Evolutionary conservation across 2,329 filamentous ascomycete genomes (phyloP).

Genomic region (Corynespora cassiicola): DNA sequence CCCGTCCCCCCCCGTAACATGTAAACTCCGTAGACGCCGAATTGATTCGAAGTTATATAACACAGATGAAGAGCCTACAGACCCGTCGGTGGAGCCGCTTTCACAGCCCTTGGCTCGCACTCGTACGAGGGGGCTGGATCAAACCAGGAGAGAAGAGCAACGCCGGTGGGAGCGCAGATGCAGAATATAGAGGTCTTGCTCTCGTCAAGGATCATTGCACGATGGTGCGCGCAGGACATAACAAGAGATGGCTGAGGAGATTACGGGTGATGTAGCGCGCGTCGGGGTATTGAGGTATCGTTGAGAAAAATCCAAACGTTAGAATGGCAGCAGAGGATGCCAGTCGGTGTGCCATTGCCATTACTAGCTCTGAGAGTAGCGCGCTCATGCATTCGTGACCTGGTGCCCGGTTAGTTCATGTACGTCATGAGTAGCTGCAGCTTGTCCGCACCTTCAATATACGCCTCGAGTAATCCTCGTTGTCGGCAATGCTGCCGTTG

Average conservation of each 20-base stretch:
- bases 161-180: conserved; percentile 23
- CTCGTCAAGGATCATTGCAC: conserved; percentile 41
- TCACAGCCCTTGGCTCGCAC: conserved; percentile 27
- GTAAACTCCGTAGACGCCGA: conserved; percentile 16
- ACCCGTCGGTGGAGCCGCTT: conserved; percentile 12
- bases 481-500: conserved; percentile 95
- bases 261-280: conserved; percentile 20
- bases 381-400: conserved; percentile 45
- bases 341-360: conserved; percentile 11
- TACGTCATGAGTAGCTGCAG: not conserved
- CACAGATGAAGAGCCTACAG: conserved; percentile 19
- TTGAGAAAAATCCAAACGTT: conserved; percentile 4
- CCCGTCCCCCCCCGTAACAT: conserved; percentile 15
- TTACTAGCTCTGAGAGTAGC: too few relatives aligned
- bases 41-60: conserved; percentile 23
- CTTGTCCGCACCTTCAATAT: conserved; percentile 80
- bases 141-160: conserved; percentile 19
- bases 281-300: conserved; percentile 5
- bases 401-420: conserved; percentile 24
- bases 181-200: conserved; percentile 33
- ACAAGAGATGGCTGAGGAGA: conserved; percentile 26
- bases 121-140: conserved; percentile 14
- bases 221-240: conserved; percentile 16
- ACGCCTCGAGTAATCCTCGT: conserved; percentile 94
- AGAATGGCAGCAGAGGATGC: conserved; percentile 5